Evolutionary conservation across 306 rosid species (phyloP).

Genomic region (Crataegus laevigata): DNA sequence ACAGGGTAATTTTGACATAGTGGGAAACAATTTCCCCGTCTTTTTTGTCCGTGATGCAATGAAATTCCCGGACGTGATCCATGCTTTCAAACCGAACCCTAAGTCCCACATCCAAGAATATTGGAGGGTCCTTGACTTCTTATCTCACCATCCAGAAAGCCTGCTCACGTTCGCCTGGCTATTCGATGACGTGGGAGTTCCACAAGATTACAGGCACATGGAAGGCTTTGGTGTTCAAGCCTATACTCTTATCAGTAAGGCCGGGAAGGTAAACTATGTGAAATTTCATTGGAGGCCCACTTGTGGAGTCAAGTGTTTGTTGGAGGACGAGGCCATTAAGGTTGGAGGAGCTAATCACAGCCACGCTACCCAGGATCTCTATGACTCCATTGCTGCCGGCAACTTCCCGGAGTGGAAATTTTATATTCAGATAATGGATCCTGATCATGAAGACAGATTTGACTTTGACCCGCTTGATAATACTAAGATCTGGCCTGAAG

Average conservation of each 20-base stretch:
- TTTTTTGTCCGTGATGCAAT: too few relatives aligned
- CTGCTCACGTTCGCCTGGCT: slow-evolving; percentile 73
- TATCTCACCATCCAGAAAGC: slow-evolving; percentile 62
- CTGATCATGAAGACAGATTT: slow-evolving; percentile 72
- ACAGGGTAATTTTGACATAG: too few relatives aligned
- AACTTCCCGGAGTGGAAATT: slow-evolving; percentile 98
- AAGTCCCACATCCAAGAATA: too few relatives aligned
- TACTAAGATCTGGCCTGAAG: slow-evolving; percentile 97
- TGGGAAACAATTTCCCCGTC: too few relatives aligned
- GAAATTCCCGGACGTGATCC: too few relatives aligned
- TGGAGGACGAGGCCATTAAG: slow-evolving; percentile 76
- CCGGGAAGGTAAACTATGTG: slow-evolving; percentile 71
- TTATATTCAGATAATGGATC: slow-evolving; percentile 81
- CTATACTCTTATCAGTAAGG: slow-evolving; percentile 64
- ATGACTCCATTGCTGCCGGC: slow-evolving; percentile 89
- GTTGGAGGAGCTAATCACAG: slow-evolving; percentile 96
- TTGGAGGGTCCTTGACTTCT: too few relatives aligned
- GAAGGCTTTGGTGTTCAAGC: slow-evolving; percentile 90
- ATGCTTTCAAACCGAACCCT: too few relatives aligned
- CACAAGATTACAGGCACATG: slow-evolving; percentile 95
- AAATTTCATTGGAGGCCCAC: slow-evolving; percentile 88
- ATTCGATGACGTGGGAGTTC: slow-evolving; percentile 80
- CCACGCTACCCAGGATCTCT: slow-evolving; percentile 90
- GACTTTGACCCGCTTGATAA: slow-evolving; percentile 95
- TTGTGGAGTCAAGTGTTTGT: slow-evolving; percentile 68